Base-by-base conservation (phyloP, 1,139 yeast genomes). In the Taphrina sp. region DNA sequence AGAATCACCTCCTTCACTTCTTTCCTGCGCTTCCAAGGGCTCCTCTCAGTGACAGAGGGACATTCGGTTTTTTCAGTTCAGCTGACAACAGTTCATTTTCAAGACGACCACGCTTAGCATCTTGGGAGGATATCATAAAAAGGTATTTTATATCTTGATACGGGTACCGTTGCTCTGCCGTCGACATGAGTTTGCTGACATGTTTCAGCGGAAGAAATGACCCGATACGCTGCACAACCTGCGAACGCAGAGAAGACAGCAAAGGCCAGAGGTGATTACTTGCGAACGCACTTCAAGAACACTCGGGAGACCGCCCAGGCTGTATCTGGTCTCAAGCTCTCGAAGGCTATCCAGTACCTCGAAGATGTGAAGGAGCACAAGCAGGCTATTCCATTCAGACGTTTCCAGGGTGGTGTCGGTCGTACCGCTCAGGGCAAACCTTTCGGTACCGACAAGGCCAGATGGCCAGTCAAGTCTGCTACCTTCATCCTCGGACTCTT, bases 401-500 rank as follows among this genome's bases (percentile, higher is more conserved):
- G 96, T 82, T 90, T 81, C 81, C 85, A 85, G 81, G 81, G 85
- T 68, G 88, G 96, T 70, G 89, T 88, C 72, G 99, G 99, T 76
- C 88, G 98, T 81, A 87, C 98, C 71, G 95, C 94, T 69, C 98
- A 92, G 81, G 99, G 96, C 80, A 92, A 92, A 81, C 98, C 92
- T 82, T 94, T 90, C 74, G 98, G 97, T 79, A 96, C 89, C 75
- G 89, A 96, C 83, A 90, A 87, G 81, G 61, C 61, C 24, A 90
- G 99, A 88, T 92, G 99, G 99, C 99, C 99, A 74, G 95, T 82
- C 67, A 92, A 94, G 86, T 87, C 96, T 65, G 96, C 92, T 75
- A 86, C 88, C 81, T 89, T 86, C 77, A 79, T 92, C 72, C 83
- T 86, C 76, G 96, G 88, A 76, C 83, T 92, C 75, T 83, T 92